Conservation (phyloP, 148 eudicot species). For the Linanthus parryae region DNA sequence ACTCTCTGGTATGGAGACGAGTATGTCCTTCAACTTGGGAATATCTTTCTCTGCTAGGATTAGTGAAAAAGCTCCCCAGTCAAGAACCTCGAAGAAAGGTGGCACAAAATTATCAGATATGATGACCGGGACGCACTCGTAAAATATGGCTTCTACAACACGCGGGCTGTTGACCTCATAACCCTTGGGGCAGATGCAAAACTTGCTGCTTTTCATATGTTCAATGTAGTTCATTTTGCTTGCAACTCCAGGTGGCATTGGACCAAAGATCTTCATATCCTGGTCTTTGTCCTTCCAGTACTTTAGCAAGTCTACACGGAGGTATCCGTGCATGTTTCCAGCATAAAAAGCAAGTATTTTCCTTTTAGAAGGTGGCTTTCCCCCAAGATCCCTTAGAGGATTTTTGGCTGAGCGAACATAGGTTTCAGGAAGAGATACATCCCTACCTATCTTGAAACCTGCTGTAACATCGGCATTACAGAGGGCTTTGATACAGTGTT, state of each 20-base stretch:
- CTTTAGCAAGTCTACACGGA: constrained; percentile 60
- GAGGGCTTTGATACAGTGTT: constrained; percentile 78
- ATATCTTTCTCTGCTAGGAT: constrained; percentile 75
- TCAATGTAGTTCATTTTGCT: constrained; percentile 63
- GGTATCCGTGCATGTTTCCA: constrained; percentile 76
- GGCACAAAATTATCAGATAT: constrained; percentile 90
- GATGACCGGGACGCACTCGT: constrained; percentile 85
- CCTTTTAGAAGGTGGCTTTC: constrained; percentile 57
- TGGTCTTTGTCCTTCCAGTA: constrained; percentile 63
- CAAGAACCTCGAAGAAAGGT: constrained; percentile 68
- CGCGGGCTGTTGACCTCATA: constrained; percentile 90
- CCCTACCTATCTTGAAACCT: constrained; percentile 82
- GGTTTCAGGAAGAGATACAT: constrained; percentile 78
- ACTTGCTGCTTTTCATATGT: constrained; percentile 88
- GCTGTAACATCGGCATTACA: constrained; percentile 76
- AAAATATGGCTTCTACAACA: constrained; percentile 70
- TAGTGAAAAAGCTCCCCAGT: constrained; percentile 75
- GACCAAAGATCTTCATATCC: constrained; percentile 71
- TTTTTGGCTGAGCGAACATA: constrained; percentile 60
- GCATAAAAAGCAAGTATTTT: constrained; percentile 77
- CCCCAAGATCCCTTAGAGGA: constrained; percentile 71
- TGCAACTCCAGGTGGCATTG: constrained; percentile 58
- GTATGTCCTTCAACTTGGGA: constrained; percentile 55
- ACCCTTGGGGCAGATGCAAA: constrained; percentile 83
- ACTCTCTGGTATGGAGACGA: constrained; percentile 45